A percentile compares a stretch with the other conserved stretches of the same genome.
These are phyloP conservation scores for Leucoagaricus sp. DNA, from an alignment of 1,284 basidiomycete species.

Conservation along the genomic window DNA sequence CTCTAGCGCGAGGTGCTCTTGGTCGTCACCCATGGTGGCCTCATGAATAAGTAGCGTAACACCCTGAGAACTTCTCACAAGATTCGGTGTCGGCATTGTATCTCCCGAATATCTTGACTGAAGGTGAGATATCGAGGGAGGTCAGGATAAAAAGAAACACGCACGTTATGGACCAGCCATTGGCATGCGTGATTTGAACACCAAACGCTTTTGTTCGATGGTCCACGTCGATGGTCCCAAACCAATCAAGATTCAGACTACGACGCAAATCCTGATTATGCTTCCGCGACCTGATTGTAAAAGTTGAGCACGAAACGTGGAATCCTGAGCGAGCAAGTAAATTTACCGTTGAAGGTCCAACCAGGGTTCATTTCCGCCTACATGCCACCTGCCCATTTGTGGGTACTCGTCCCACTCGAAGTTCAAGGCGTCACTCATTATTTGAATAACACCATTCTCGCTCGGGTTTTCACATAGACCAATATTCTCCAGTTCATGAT, in stretches of 20 bases:
- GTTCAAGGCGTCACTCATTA: slow-evolving; percentile 59
- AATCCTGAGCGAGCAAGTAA: not conserved
- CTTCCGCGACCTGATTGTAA: slow-evolving; percentile 36
- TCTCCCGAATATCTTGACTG: slow-evolving; percentile 78
- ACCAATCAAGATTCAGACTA: slow-evolving; percentile 51
- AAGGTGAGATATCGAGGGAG: not conserved
- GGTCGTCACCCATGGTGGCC: slow-evolving; percentile 84
- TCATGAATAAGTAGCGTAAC: slow-evolving; percentile 92
- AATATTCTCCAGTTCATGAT: slow-evolving; percentile 65
- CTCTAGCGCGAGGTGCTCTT: slow-evolving; percentile 67
- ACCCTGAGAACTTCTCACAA: slow-evolving; percentile 67
- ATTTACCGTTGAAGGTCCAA: slow-evolving; percentile 40
- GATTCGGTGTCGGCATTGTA: slow-evolving; percentile 74
- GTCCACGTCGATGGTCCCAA: slow-evolving; percentile 70
- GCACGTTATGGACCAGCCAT: slow-evolving; percentile 84
- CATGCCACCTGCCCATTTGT: slow-evolving; percentile 39
- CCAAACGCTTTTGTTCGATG: slow-evolving; percentile 80
- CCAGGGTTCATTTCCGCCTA: slow-evolving; percentile 45
- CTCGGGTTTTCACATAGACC: slow-evolving; percentile 50
- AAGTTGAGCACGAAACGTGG: not conserved
- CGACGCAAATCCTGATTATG: slow-evolving; percentile 46
- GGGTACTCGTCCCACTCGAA: slow-evolving; percentile 43
- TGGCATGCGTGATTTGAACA: slow-evolving; percentile 61
- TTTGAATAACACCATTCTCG: slow-evolving; percentile 51
- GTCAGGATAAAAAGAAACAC: slow-evolving; percentile 28